A percentile compares a stretch with the other conserved stretches of the same genome.
These are phyloP conservation scores for Erysimum cheiranthoides DNA, from an alignment of 345 rosid species.

Conservation along the genomic window DNA sequence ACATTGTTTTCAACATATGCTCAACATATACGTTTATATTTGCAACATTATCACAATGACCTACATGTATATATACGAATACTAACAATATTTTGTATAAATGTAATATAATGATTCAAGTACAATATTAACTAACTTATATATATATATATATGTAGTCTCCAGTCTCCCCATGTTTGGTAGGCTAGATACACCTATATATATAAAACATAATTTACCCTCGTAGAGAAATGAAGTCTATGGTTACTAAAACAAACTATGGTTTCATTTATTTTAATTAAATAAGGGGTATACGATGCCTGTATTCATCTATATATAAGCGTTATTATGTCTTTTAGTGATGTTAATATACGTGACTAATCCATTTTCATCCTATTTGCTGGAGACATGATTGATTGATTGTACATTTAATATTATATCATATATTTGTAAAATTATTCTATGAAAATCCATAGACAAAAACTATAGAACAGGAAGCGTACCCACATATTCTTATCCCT, in stretches of 20 bases:
- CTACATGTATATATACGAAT: not conserved
- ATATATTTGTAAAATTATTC: not conserved
- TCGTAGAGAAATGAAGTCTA: not conserved
- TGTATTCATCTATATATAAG: not conserved
- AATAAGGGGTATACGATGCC: not conserved
- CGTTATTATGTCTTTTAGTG: constrained; percentile 17
- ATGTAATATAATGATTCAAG: constrained; percentile 7
- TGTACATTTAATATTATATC: constrained; percentile 10
- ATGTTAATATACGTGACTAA: not conserved
- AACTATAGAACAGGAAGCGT: constrained; percentile 7
- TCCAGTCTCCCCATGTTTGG: constrained; percentile 44
- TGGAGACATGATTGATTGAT: constrained; percentile 12
- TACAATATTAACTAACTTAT: constrained; percentile 5
- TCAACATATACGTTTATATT: not conserved
- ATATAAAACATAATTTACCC: not conserved
- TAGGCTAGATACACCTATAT: constrained; percentile 45
- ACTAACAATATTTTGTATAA: not conserved
- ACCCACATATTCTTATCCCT: not conserved
- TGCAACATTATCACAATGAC: constrained; percentile 7
- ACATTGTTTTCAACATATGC: not conserved
- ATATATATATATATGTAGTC: not conserved
- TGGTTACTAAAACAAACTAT: constrained; percentile 9
- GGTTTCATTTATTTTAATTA: constrained; percentile 30
- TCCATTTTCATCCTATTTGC: constrained; percentile 25
- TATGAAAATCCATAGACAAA: constrained; percentile 7